Evolutionary conservation across 2,329 filamentous ascomycete genomes (phyloP).

Genomic region (Colletotrichum trifolii): DNA sequence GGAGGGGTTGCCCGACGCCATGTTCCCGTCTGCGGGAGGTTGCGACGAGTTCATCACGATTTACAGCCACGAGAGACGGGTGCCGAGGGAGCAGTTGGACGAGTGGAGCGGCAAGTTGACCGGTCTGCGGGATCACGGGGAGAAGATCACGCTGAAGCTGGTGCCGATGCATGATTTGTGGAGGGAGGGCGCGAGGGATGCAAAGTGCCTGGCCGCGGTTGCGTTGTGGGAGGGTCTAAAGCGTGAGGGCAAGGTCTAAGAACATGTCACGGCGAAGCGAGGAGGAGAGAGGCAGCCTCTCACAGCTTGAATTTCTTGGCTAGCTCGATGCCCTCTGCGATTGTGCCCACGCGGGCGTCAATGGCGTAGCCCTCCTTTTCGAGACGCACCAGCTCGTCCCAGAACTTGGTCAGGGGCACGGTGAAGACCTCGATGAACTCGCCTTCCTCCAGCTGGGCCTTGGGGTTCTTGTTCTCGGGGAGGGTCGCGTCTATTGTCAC

Average conservation of each 20-base stretch:
- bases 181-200: conserved; percentile 67
- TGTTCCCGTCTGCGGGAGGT: conserved; percentile 69
- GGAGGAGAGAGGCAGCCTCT: background rate
- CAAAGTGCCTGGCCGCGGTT: conserved; percentile 69
- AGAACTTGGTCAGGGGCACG: conserved; percentile 72
- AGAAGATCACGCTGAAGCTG: conserved; percentile 71
- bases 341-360: conserved; percentile 80
- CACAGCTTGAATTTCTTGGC: conserved; percentile 67
- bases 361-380: conserved; percentile 81
- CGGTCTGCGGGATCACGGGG: conserved; percentile 66
- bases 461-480: conserved; percentile 75
- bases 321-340: conserved; percentile 82
- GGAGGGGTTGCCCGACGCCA: conserved; percentile 56
- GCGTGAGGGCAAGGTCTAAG: conserved; percentile 56
- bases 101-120: conserved; percentile 69
- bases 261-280: no score
- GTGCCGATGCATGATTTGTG: conserved; percentile 67
- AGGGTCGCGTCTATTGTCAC: conserved; percentile 76
- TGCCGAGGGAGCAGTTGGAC: conserved; percentile 60
- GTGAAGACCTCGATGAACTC: conserved; percentile 87
- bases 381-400: conserved; percentile 72
- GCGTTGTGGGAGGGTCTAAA: conserved; percentile 68
- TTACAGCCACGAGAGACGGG: conserved; percentile 65
- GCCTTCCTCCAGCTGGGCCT: conserved; percentile 78
- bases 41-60: conserved; percentile 71